These are phyloP conservation scores for Sistotremastrum suecicum DNA, from an alignment of 768 basidiomycete genomes.

Conservation along the genomic window DNA sequence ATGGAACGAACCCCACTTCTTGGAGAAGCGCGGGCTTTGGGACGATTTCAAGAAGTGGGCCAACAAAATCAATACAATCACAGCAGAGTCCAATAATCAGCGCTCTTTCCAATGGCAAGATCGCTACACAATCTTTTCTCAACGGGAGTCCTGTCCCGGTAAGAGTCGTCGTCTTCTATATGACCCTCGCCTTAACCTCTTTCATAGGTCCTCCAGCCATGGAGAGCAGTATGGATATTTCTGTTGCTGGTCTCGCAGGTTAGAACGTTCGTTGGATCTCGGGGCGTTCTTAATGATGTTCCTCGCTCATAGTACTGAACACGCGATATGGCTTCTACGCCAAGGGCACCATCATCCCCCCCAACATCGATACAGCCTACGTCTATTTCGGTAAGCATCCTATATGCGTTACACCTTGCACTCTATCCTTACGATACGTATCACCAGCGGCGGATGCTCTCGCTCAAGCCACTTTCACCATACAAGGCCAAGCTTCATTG, in stretches of 20 bases:
- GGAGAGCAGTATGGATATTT: not conserved
- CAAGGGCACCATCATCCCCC: slow-evolving; percentile 2
- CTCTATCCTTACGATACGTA: too few relatives aligned
- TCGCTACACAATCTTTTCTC: too few relatives aligned
- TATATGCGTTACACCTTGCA: too few relatives aligned
- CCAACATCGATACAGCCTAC: not conserved
- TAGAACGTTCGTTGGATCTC: not conserved
- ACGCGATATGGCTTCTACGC: slow-evolving; percentile 1
- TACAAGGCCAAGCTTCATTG: not conserved
- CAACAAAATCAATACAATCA: too few relatives aligned
- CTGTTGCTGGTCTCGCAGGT: not conserved
- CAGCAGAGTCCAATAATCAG: too few relatives aligned
- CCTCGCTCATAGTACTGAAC: not conserved
- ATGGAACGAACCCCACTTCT: not conserved
- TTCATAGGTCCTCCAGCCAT: not conserved
- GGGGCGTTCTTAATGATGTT: not conserved
- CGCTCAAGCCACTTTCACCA: slow-evolving; percentile 1
- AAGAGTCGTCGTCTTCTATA: not conserved
- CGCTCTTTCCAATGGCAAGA: too few relatives aligned
- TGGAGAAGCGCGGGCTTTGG: too few relatives aligned
- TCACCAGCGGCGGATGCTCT: not conserved
- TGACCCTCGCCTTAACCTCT: not conserved
- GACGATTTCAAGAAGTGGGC: too few relatives aligned
- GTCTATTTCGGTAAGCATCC: not conserved
- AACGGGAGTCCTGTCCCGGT: not conserved